Evolutionary conservation across 371 early-diverging fungal genomes (phyloP).

Genomic region (Choanephora cucurbitarum): DNA sequence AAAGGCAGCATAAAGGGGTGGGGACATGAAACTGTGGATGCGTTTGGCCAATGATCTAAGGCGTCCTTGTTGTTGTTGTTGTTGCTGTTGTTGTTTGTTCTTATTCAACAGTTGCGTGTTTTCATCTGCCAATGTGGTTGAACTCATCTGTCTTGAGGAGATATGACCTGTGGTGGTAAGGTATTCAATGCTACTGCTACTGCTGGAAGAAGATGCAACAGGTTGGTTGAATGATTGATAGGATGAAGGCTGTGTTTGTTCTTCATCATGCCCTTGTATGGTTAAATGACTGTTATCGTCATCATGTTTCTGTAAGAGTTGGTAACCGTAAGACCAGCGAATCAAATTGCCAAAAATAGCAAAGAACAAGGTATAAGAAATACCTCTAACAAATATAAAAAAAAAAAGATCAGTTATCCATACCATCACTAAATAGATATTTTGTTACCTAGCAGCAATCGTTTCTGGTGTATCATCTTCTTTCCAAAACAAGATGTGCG

Average conservation of each 20-base stretch:
- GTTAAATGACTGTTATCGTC: conserved; percentile 25
- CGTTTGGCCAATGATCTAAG: conserved; percentile 6
- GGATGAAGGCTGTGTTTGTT: conserved; percentile 3
- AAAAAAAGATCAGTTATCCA: too few species aligned
- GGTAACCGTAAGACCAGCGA: conserved; percentile 79
- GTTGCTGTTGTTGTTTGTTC: conserved; percentile 5
- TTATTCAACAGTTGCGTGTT: conserved; percentile 10
- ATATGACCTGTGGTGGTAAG: background rate
- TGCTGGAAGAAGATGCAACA: background rate
- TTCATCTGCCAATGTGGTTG: conserved; percentile 18
- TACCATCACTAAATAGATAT: too few species aligned
- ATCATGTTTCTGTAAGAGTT: conserved; percentile 47
- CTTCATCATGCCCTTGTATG: conserved; percentile 14
- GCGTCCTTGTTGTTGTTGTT: background rate
- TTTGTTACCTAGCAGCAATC: conserved; percentile 62
- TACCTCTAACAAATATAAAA: conserved; percentile 48
- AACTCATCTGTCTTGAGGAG: conserved; percentile 17
- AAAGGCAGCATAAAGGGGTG: conserved; percentile 66
- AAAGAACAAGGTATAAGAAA: conserved; percentile 76
- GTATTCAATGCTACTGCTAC: background rate
- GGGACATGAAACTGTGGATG: conserved; percentile 54
- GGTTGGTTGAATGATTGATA: conserved; percentile 8
- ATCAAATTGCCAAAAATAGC: conserved; percentile 75
- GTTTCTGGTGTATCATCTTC: conserved; percentile 60
- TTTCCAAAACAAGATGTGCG: conserved; percentile 59